Base-by-base conservation (phyloP, 2,329 filamentous ascomycete species). In the Cryphonectria radicalis region DNA sequence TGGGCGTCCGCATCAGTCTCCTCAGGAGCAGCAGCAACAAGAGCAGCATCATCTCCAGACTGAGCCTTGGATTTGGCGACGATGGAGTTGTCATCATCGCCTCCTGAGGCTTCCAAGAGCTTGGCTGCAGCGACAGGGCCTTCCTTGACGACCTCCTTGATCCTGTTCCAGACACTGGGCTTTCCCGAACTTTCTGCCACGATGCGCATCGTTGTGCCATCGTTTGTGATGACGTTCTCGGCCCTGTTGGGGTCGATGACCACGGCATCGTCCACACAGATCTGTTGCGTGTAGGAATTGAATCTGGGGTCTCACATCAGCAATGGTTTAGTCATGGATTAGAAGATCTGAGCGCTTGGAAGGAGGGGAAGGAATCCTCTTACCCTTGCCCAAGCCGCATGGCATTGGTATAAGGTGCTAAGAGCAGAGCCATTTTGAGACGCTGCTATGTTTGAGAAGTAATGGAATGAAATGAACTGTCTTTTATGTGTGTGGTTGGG, bases 151-250 rank as follows among this genome's bases (percentile, higher is more conserved):
- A 37, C 35, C 35, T 63, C 60, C 32, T 40, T 37, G 35, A 63
- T 63, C 60, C 60, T 63, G 60, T 63, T 40, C 60, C 60, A 63
- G 22, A 35, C 60, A n/a, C 60, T 63, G 60, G 60, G 60, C 35
- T 63, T 63, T 22, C 60, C 60, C 1, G 60, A 35, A 11, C 32
- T 63, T n/a, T 63, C 60, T 13, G 60, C 60, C 10, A 63, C 60
- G 22, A 63, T 63, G 60, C 60, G 60, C 60, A 63, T 63, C 4
- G 60, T 63, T 1, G 60, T 63, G 28, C 60, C 60, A 63, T 63
- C 60, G 35, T 63, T 63, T 11, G 60, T 63, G 35, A 63, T 40
- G 60, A 63, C 37, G 14, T 37, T 40, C 37, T 63, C 60, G 14
- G 60, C 35, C 17, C 60, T 35, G 37, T 42, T 42, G 11, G 28